These are phyloP conservation scores for Zopfochytrium polystomum DNA, from an alignment of 371 early-diverging fungal species.

Conservation along the genomic window DNA sequence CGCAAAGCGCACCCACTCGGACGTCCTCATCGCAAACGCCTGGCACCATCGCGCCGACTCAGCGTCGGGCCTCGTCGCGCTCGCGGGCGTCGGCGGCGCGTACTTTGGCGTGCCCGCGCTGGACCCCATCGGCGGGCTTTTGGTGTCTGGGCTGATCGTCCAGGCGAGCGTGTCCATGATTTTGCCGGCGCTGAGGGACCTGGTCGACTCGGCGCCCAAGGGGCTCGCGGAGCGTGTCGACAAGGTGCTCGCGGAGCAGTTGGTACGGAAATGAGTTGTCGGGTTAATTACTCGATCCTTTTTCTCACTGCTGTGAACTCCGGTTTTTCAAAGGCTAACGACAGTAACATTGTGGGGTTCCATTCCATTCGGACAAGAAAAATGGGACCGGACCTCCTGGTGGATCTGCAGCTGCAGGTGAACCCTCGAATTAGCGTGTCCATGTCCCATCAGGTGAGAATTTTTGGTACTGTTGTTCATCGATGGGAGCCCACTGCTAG, in stretches of 20 bases:
- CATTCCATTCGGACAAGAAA: slow-evolving; percentile 27
- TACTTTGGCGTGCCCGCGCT: slow-evolving; percentile 25
- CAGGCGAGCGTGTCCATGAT: slow-evolving; percentile 26
- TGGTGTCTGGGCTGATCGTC: slow-evolving; percentile 31
- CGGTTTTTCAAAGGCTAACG: not conserved
- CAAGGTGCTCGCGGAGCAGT: not conserved
- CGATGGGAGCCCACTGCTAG: not conserved
- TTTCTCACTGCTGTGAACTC: too few species aligned
- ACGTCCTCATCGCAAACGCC: slow-evolving; percentile 41
- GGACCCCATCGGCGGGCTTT: slow-evolving; percentile 38
- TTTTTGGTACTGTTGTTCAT: not conserved
- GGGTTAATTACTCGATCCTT: too few species aligned
- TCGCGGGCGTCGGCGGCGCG: slow-evolving; percentile 37
- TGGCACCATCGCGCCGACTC: slow-evolving; percentile 46
- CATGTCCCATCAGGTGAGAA: slow-evolving; percentile 26
- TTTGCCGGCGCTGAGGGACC: slow-evolving; percentile 29
- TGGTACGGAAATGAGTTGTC: too few species aligned
- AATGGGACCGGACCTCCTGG: slow-evolving; percentile 33
- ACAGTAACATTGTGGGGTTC: slow-evolving; percentile 23
- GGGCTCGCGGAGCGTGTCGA: slow-evolving; percentile 10
- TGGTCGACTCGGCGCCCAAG: slow-evolving; percentile 23
- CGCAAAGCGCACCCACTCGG: slow-evolving; percentile 22
- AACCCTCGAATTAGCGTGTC: slow-evolving; percentile 29
- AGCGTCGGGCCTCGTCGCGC: slow-evolving; percentile 31
- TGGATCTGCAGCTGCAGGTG: slow-evolving; percentile 32